Percentiles rank a stretch among this genome's conserved stretches.
Evolutionary conservation across 2,329 filamentous ascomycete species (phyloP).

Genomic region (Sordariomycetes sp.): DNA sequence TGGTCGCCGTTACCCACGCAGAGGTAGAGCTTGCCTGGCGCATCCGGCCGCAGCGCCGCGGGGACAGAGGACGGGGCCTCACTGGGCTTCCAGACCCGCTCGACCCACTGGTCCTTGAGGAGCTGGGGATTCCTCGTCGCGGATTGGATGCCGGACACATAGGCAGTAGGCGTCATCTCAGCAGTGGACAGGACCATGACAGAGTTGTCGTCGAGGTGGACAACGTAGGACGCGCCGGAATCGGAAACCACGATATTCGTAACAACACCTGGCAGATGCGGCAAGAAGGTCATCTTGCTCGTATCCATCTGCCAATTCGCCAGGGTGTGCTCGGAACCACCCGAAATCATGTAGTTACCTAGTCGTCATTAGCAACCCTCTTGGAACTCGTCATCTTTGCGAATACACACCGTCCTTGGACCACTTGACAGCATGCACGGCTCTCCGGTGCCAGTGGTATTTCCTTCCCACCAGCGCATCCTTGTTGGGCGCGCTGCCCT

Average conservation of each 20-base stretch:
- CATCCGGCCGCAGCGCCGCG: conserved; percentile 46
- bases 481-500: conserved; percentile 23
- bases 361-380: neutral
- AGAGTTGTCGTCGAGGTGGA: conserved; percentile 87
- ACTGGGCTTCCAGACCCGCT: conserved; percentile 30
- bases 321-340: conserved; percentile 77
- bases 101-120: conserved; percentile 38
- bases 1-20: conserved; percentile 52
- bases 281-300: conserved; percentile 66
- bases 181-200: conserved; percentile 81
- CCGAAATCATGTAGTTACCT: conserved; percentile 91
- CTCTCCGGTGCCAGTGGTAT: conserved; percentile 82
- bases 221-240: conserved; percentile 64
- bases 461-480: conserved; percentile 46
- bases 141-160: conserved; percentile 71
- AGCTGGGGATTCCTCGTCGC: conserved; percentile 34
- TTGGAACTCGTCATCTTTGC: neutral
- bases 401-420: conserved; percentile 62
- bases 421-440: conserved; percentile 79
- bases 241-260: conserved; percentile 76
- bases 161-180: conserved; percentile 73
- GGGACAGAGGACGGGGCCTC: conserved; percentile 33
- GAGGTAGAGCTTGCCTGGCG: conserved; percentile 51
- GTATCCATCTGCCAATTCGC: conserved; percentile 93
- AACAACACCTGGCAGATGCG: conserved; percentile 79